A percentile compares a stretch with the other conserved stretches of the same genome.
Conservation (phyloP, 1,139 yeast species). For the Kodamaea plutei region DNA sequence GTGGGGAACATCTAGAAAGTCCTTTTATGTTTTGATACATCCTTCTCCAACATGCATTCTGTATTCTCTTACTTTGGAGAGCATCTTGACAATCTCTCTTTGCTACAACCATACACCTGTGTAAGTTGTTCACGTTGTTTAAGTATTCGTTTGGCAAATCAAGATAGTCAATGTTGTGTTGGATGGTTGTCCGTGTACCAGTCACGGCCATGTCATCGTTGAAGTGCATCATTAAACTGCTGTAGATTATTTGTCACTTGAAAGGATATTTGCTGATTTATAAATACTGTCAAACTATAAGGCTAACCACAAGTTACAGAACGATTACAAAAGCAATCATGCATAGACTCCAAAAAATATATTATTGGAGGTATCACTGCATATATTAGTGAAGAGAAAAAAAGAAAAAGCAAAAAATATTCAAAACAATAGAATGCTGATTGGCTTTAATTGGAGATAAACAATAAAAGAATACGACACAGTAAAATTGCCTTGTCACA, state of each 20-base stretch:
- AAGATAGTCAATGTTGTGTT: slow-evolving; percentile 38
- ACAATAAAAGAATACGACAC: neutral
- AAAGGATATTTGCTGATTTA: slow-evolving; percentile 1
- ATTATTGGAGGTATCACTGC: slow-evolving; percentile 3
- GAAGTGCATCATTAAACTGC: neutral
- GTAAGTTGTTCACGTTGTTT: slow-evolving; percentile 12
- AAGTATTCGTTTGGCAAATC: slow-evolving; percentile 13
- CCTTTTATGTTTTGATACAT: slow-evolving; percentile 30
- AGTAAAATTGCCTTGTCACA: neutral
- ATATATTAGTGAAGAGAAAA: slow-evolving; percentile 4
- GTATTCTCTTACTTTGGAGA: slow-evolving; percentile 22
- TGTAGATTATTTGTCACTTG: no score
- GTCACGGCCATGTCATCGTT: slow-evolving; percentile 5
- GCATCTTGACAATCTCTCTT: slow-evolving; percentile 5
- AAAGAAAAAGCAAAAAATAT: slow-evolving; percentile 1
- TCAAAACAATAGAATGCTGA: neutral
- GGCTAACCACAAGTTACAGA: no score
- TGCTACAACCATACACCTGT: slow-evolving; percentile 8
- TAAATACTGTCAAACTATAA: slow-evolving; percentile 4
- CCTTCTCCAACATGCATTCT: slow-evolving; percentile 43
- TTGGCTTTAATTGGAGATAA: neutral
- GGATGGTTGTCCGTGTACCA: slow-evolving; percentile 7
- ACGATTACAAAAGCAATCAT: slow-evolving; percentile 1
- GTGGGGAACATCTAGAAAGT: slow-evolving; percentile 30
- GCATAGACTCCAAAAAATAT: slow-evolving; percentile 1